phyloP scores from a whole-genome alignment of 768 basidiomycete species.

The Tremella yokohamensis region DNA sequence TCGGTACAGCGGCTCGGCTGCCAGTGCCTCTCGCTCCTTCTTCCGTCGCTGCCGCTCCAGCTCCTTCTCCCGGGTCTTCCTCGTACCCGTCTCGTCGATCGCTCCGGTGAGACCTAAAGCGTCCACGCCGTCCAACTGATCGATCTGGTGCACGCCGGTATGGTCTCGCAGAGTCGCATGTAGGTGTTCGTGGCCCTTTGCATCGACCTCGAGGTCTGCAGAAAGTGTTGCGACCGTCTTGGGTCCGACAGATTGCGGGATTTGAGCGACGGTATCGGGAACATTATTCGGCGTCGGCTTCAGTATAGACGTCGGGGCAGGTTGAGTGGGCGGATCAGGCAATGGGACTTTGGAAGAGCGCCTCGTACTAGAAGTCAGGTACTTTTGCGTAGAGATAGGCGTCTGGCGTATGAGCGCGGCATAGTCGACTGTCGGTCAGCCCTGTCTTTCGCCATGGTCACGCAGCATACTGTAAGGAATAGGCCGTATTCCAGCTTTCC shows the following conservation, averaged over 20 bases:
- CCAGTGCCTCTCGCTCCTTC: constrained; percentile 12
- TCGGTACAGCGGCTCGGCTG: constrained; percentile 15
- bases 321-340: background rate
- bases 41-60: constrained; percentile 16
- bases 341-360: background rate
- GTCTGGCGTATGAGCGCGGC: constrained; percentile 26
- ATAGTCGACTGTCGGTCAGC: constrained; percentile 34
- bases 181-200: constrained; percentile 27
- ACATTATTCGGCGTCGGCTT: background rate
- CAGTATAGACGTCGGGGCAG: background rate
- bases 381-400: constrained; percentile 5
- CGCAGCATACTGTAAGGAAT: constrained; percentile 33
- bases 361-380: background rate
- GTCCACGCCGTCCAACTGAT: background rate
- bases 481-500: constrained; percentile 30
- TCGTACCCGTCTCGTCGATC: constrained; percentile 2
- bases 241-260: constrained; percentile 17
- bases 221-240: constrained; percentile 28
- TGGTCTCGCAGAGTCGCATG: constrained; percentile 30
- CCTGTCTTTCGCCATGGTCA: background rate
- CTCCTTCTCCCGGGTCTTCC: constrained; percentile 11
- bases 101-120: background rate
- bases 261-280: no score
- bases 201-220: constrained; percentile 23
- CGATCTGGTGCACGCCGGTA: constrained; percentile 15